phyloP scores from a whole-genome alignment of 2,329 filamentous ascomycete species.

The Pestalotiopsis sp. region DNA sequence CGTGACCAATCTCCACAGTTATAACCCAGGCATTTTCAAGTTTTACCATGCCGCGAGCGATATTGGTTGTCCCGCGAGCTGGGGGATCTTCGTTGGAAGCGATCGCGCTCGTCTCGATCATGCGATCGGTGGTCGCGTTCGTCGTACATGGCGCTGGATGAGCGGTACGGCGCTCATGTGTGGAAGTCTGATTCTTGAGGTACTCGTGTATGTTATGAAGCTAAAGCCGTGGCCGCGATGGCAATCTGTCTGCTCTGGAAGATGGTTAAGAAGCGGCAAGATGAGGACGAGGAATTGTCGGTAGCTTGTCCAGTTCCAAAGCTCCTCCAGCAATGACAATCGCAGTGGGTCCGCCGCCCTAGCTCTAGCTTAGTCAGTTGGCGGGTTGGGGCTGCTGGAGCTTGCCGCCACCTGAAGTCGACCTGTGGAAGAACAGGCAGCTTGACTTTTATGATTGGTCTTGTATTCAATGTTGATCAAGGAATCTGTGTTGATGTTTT shows the following conservation, averaged over 20 bases:
- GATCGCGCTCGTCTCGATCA: conserved; percentile 31
- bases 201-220: not conserved
- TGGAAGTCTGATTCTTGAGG: not conserved
- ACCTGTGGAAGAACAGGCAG: not conserved
- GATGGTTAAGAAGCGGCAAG: not conserved
- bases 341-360: not conserved
- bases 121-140: conserved; percentile 32
- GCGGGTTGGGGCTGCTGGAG: not conserved
- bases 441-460: not conserved
- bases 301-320: not conserved
- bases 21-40: conserved; percentile 30
- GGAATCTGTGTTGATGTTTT: no score
- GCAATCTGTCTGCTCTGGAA: not conserved
- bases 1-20: conserved; percentile 23
- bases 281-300: not conserved
- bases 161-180: not conserved
- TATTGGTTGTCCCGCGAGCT: conserved; percentile 32
- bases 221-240: not conserved
- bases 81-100: conserved; percentile 31
- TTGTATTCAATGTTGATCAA: not conserved
- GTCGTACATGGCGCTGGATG: conserved; percentile 31
- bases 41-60: conserved; percentile 40
- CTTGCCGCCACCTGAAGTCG: not conserved
- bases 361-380: not conserved
- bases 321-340: not conserved